These are phyloP conservation scores for Malus hybrid DNA, from an alignment of 331 rosid species.

Conservation along the genomic window DNA sequence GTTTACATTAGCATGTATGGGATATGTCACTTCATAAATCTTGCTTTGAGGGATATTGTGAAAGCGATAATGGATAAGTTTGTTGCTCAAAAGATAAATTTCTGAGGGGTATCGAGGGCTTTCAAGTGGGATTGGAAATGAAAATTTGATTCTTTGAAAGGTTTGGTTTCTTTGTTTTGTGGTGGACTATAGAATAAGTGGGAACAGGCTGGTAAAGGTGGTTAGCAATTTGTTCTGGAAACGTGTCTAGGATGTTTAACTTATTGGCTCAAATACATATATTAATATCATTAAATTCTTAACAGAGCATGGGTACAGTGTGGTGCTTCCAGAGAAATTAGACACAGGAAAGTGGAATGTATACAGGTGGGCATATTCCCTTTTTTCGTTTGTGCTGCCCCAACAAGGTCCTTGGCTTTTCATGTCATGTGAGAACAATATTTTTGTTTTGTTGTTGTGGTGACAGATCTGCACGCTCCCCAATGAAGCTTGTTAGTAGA, in stretches of 20 bases:
- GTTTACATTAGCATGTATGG: not conserved
- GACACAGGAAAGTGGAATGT: slow-evolving; percentile 95
- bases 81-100: not conserved
- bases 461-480: slow-evolving; percentile 67
- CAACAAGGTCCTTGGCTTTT: not conserved
- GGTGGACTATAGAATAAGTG: not conserved
- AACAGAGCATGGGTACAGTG: slow-evolving; percentile 87
- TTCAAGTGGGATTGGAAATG: not conserved
- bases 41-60: not conserved
- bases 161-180: not conserved
- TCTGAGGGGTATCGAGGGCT: not conserved
- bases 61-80: not conserved
- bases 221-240: not conserved
- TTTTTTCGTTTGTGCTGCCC: slow-evolving; percentile 12
- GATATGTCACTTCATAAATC: not conserved
- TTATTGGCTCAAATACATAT: not conserved
- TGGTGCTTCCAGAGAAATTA: slow-evolving; percentile 92
- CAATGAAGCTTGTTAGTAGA: slow-evolving; percentile 70
- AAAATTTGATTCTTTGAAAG: not conserved
- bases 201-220: not conserved
- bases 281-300: slow-evolving; percentile 29
- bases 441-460: not conserved
- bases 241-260: not conserved
- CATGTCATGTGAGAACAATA: not conserved
- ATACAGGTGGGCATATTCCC: slow-evolving; percentile 49